A percentile compares a stretch with the other conserved stretches of the same genome.
These are phyloP conservation scores for Adansonia rubrostipa DNA, from an alignment of 441 rosid genomes.

Conservation along the genomic window DNA sequence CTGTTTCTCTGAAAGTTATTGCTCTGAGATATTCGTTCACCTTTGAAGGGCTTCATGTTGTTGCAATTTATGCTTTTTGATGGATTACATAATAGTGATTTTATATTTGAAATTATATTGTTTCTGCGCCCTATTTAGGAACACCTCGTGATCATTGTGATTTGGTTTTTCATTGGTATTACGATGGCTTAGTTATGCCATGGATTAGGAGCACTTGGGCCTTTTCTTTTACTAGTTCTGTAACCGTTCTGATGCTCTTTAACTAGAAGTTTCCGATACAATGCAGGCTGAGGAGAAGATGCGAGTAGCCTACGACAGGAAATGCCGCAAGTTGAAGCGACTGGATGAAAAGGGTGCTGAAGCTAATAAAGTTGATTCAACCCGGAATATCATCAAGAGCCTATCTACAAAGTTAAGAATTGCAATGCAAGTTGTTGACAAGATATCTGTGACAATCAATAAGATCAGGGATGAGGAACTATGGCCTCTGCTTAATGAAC, in stretches of 20 bases:
- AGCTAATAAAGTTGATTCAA: slow-evolving; percentile 60
- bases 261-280: slow-evolving; percentile 10
- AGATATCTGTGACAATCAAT: slow-evolving; percentile 76
- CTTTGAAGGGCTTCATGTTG: neutral
- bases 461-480: slow-evolving; percentile 96
- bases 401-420: slow-evolving; percentile 84
- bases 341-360: slow-evolving; percentile 87
- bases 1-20: neutral
- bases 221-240: neutral
- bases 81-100: slow-evolving; percentile 3
- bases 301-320: slow-evolving; percentile 78
- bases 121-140: neutral
- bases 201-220: neutral
- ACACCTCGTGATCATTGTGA: neutral
- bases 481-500: slow-evolving; percentile 86
- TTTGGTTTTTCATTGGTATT: neutral
- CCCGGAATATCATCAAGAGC: slow-evolving; percentile 56
- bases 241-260: slow-evolving; percentile 6
- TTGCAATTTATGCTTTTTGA: neutral
- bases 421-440: slow-evolving; percentile 89
- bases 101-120: neutral
- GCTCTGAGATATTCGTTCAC: slow-evolving; percentile 9
- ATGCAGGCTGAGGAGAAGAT: slow-evolving; percentile 86
- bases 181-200: slow-evolving; percentile 1
- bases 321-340: slow-evolving; percentile 67